phyloP scores from a whole-genome alignment of 169 alveolate species.

The Plasmodium gallinaceum region DNA sequence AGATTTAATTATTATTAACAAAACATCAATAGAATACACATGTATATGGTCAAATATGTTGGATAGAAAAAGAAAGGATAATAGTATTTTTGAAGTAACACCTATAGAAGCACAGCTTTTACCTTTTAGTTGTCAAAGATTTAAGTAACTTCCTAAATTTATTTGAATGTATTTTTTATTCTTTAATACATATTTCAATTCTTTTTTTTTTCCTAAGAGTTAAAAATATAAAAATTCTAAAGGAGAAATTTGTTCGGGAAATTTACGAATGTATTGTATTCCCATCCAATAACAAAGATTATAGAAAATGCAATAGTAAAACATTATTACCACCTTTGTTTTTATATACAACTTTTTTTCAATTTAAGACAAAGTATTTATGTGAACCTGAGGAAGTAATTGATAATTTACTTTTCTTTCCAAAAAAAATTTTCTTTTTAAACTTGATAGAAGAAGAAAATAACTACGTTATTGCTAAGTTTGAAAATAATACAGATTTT shows the following conservation, averaged over 20 bases:
- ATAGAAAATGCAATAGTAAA: slow-evolving; percentile 64
- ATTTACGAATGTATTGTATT: slow-evolving; percentile 61
- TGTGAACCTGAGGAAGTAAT: slow-evolving; percentile 55
- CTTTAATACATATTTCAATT: background rate
- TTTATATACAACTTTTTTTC: slow-evolving; percentile 60
- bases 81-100: slow-evolving; percentile 22
- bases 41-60: slow-evolving; percentile 63
- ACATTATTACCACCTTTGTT: slow-evolving; percentile 71
- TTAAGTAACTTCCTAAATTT: slow-evolving; percentile 28
- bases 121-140: slow-evolving; percentile 57
- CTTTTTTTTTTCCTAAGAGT: slow-evolving; percentile 20
- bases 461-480: slow-evolving; percentile 26
- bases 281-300: slow-evolving; percentile 74
- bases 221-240: slow-evolving; percentile 44
- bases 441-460: slow-evolving; percentile 61
- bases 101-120: slow-evolving; percentile 57
- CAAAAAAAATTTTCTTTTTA: slow-evolving; percentile 50
- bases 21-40: slow-evolving; percentile 70
- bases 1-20: slow-evolving; percentile 53
- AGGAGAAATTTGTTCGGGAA: slow-evolving; percentile 50
- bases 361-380: slow-evolving; percentile 60
- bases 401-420: slow-evolving; percentile 30
- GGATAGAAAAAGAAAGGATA: slow-evolving; percentile 11
- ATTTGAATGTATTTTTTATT: slow-evolving; percentile 1
- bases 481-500: slow-evolving; percentile 45